Base-by-base conservation (phyloP, 257 asterid species). In the Ajuga chamaepitys region DNA sequence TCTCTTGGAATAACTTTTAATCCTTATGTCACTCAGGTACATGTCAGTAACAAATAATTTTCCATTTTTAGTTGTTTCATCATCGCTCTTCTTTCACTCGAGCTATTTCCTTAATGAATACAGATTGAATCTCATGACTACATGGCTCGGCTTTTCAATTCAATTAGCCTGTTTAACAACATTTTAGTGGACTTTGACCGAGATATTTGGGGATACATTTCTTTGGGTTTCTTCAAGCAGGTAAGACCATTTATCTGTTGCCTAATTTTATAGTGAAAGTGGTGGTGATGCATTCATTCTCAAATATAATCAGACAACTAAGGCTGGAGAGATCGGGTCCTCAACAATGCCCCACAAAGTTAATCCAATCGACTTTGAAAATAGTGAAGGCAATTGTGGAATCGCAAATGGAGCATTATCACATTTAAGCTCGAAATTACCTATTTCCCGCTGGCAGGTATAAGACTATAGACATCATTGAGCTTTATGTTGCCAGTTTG, bases 281-380 rank as follows among this genome's bases (percentile, higher is more conserved):
- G n/a, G 16, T 9, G 14, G 11, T 66, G 14, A 50, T 37, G 50
- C 35, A n/a, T n/a, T n/a, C n/a, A 45, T 61, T 59, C 18, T 25
- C 65, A 48, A 25, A 54, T 51, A 20, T 75, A 53, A 51, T 51
- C 88, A 91, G 98, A 86, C 64, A 74, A 91, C 95, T 38, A 91
- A 84, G 81, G 91, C 89, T 62, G 96, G 95, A 42, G 96, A 88
- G 83, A 80, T 91, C 58, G 98, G 96, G 53, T 88, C 96, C 40
- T 91, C 96, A 1, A 91, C 98, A 11, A 91, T 91, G 98, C 98
- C 96, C 42, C 96, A 91, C 83, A 86, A 91, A 79, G 96, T 91
- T 34, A 91, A 91, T 73, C 96, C 98, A 26, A 91, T 86, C 24
- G 96, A 91, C 77, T 91, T 91, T 64, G 98, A 91, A 74, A 88